Evolutionary conservation across 768 basidiomycete species (phyloP).

Genomic region (Hortiboletus flavorubellus): DNA sequence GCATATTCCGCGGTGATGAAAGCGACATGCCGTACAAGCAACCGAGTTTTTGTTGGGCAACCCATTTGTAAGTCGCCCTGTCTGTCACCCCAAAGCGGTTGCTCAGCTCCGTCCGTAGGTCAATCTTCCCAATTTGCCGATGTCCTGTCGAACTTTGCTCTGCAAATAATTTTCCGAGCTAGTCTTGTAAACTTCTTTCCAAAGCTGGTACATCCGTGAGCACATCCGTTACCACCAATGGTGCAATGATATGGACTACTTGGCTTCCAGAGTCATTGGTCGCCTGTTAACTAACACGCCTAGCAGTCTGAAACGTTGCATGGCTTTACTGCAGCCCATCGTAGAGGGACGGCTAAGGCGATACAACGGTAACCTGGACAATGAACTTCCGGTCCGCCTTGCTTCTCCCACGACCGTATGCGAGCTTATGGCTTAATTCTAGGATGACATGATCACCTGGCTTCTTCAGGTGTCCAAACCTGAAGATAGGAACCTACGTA

Average conservation of each 20-base stretch:
- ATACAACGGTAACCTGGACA: slow-evolving; percentile 22
- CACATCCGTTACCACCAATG: slow-evolving; percentile 2
- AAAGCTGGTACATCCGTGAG: slow-evolving; percentile 33
- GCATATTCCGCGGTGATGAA: slow-evolving; percentile 28
- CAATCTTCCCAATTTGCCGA: slow-evolving; percentile 36
- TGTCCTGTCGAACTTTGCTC: slow-evolving; percentile 34
- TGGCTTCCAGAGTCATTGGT: slow-evolving; percentile 28
- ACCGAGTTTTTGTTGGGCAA: slow-evolving; percentile 40
- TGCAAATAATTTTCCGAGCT: slow-evolving; percentile 32
- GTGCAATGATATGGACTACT: slow-evolving; percentile 13
- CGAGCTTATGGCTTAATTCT: slow-evolving; percentile 2
- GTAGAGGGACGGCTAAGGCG: slow-evolving; percentile 33
- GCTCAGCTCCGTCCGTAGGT: slow-evolving; percentile 25
- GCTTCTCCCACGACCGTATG: not conserved
- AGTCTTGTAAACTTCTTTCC: slow-evolving; percentile 35
- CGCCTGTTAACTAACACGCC: slow-evolving; percentile 33
- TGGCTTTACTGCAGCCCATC: slow-evolving; percentile 28
- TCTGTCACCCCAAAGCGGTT: not conserved
- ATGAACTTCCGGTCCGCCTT: slow-evolving; percentile 32
- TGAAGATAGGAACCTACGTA: slow-evolving; percentile 26
- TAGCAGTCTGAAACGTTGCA: slow-evolving; percentile 28
- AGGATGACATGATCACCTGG: slow-evolving; percentile 43
- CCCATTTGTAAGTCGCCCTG: slow-evolving; percentile 33
- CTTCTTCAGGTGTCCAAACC: slow-evolving; percentile 34
- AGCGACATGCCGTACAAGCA: slow-evolving; percentile 37